These are phyloP conservation scores for Asterionellopsis glacialis DNA, from an alignment of 108 stramenopile species.

Conservation along the genomic window DNA sequence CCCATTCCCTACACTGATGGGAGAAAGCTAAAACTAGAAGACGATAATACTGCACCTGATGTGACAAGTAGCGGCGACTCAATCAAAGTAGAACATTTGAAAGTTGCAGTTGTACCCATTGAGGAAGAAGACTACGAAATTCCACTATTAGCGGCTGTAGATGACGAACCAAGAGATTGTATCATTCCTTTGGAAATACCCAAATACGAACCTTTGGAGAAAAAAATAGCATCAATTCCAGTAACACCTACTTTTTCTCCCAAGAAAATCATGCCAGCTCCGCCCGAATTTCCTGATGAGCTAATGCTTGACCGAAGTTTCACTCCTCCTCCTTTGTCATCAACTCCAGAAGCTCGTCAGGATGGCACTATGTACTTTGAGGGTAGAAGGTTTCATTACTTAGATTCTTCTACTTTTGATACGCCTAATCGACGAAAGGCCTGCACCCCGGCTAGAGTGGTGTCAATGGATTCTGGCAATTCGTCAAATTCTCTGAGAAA, in stretches of 20 bases:
- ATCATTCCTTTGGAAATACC: not conserved
- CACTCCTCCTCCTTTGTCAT: not conserved
- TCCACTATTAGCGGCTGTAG: not conserved
- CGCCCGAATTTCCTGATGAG: not conserved
- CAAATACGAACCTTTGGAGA: no score
- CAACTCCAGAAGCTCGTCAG: not conserved
- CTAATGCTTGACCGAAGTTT: not conserved
- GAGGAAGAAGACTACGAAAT: not conserved
- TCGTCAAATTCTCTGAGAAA: no score
- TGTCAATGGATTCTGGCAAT: no score
- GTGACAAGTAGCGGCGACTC: not conserved
- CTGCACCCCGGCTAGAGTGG: no score
- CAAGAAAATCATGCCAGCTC: not conserved
- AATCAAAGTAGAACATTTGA: not conserved
- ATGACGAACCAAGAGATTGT: not conserved
- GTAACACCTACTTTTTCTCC: not conserved
- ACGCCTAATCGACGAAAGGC: no score
- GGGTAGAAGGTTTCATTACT: slow-evolving; percentile 12
- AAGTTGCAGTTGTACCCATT: not conserved
- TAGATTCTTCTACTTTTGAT: slow-evolving; percentile 4
- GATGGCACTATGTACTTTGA: slow-evolving; percentile 7
- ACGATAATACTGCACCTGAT: not conserved
- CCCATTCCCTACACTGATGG: not conserved
- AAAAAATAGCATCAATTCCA: not conserved
- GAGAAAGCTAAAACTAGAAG: not conserved